Conservation (phyloP, 139 green algal genomes). For the Volvox africanus region DNA sequence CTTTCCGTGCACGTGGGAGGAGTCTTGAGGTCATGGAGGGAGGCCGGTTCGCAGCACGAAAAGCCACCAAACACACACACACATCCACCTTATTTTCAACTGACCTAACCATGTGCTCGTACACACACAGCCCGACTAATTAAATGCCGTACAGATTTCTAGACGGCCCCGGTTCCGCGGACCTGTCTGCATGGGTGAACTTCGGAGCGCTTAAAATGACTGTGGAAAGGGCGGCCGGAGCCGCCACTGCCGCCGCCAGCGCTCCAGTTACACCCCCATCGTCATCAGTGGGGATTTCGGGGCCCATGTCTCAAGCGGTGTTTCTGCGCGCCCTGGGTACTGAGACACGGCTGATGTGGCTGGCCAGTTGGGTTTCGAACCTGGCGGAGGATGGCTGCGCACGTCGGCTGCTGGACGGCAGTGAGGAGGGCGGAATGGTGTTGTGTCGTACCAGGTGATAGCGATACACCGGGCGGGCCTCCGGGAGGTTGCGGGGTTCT, state of each 20-base stretch:
- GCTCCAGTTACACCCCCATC: slow-evolving; percentile 24
- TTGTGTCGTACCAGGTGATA: slow-evolving; percentile 63
- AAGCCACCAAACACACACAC: no score
- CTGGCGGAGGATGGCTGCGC: slow-evolving; percentile 40
- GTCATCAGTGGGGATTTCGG: not conserved
- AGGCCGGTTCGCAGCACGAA: no score
- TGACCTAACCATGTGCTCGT: no score
- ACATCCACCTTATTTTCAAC: no score
- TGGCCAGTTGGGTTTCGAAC: not conserved
- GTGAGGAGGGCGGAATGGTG: slow-evolving; percentile 67
- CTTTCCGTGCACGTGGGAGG: no score
- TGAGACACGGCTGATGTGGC: slow-evolving; percentile 74
- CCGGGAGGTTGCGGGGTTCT: not conserved
- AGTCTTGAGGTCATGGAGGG: no score
- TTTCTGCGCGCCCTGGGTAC: slow-evolving; percentile 87
- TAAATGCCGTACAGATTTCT: slow-evolving; percentile 65
- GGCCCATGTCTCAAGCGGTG: slow-evolving; percentile 63
- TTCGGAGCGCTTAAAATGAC: slow-evolving; percentile 81
- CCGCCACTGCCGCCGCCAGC: not conserved
- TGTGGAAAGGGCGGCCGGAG: slow-evolving; percentile 26
- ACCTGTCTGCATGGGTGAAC: slow-evolving; percentile 95
- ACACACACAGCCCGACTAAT: no score
- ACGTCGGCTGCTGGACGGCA: slow-evolving; percentile 52
- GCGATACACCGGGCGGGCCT: slow-evolving; percentile 25
- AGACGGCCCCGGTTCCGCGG: slow-evolving; percentile 81